These are phyloP conservation scores for Cetraspora pellucida DNA, from an alignment of 192 early-diverging fungal genomes.

Conservation along the genomic window DNA sequence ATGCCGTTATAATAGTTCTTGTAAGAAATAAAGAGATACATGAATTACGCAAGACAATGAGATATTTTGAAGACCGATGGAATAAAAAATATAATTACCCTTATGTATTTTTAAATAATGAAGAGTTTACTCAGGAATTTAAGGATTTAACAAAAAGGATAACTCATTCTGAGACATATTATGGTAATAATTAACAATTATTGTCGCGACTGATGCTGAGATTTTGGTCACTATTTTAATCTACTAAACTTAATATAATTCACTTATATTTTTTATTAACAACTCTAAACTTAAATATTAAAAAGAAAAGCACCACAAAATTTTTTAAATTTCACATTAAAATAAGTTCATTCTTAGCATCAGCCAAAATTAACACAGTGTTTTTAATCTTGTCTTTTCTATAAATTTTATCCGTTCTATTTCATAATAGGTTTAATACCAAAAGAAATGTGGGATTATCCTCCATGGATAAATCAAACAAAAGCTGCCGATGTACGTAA, in stretches of 20 bases:
- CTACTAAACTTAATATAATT: too few relatives aligned
- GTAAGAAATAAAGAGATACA: slow-evolving; percentile 72
- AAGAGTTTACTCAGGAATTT: slow-evolving; percentile 74
- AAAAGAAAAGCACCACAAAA: too few relatives aligned
- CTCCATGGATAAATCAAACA: slow-evolving; percentile 69
- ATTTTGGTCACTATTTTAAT: too few relatives aligned
- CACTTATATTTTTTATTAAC: background rate
- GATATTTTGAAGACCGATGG: slow-evolving; percentile 72
- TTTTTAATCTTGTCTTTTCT: background rate
- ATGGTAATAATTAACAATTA: slow-evolving; percentile 4
- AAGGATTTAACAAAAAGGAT: slow-evolving; percentile 50
- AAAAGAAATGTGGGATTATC: slow-evolving; percentile 74
- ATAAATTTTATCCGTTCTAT: background rate
- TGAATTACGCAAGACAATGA: slow-evolving; percentile 63
- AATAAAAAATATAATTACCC: slow-evolving; percentile 78
- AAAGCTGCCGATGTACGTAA: slow-evolving; percentile 58
- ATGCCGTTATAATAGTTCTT: slow-evolving; percentile 74
- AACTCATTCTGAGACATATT: slow-evolving; percentile 33
- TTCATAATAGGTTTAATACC: slow-evolving; percentile 61
- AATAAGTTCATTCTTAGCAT: background rate
- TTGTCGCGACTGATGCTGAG: too few relatives aligned
- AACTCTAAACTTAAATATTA: background rate
- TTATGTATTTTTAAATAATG: slow-evolving; percentile 83
- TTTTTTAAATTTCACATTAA: too few relatives aligned
- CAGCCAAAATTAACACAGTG: too few relatives aligned